Evolutionary conservation across 306 rosid species (phyloP).

Genomic region (Benincasa hispida): DNA sequence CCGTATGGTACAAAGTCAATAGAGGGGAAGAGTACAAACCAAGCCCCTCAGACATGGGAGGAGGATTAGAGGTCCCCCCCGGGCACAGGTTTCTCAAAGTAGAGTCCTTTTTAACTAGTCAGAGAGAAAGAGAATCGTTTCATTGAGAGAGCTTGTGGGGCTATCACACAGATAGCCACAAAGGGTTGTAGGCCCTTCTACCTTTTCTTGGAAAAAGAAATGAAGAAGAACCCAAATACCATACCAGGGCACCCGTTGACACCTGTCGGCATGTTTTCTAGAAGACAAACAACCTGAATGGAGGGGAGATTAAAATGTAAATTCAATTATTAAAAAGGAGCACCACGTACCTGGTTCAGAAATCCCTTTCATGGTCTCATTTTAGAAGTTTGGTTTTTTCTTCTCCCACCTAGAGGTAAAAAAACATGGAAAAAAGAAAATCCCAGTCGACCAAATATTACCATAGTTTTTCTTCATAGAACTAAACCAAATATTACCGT

Average conservation of each 20-base stretch:
- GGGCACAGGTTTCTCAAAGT: neutral
- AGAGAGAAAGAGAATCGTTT: neutral
- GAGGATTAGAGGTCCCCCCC: constrained; percentile 2
- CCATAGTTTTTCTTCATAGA: neutral
- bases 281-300: neutral
- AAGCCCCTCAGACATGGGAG: neutral
- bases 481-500: neutral
- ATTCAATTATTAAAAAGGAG: neutral
- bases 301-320: neutral
- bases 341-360: neutral
- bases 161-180: neutral
- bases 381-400: neutral
- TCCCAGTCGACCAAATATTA: neutral
- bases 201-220: neutral
- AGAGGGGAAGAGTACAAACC: constrained; percentile 1
- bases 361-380: neutral
- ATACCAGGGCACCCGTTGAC: neutral
- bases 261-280: neutral
- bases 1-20: neutral
- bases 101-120: neutral
- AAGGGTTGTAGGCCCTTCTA: neutral
- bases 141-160: neutral
- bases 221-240: neutral
- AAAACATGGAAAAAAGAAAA: neutral
- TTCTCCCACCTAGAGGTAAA: neutral